Evolutionary conservation across 2,329 filamentous ascomycete species (phyloP).

Genomic region (Periconia sp.): DNA sequence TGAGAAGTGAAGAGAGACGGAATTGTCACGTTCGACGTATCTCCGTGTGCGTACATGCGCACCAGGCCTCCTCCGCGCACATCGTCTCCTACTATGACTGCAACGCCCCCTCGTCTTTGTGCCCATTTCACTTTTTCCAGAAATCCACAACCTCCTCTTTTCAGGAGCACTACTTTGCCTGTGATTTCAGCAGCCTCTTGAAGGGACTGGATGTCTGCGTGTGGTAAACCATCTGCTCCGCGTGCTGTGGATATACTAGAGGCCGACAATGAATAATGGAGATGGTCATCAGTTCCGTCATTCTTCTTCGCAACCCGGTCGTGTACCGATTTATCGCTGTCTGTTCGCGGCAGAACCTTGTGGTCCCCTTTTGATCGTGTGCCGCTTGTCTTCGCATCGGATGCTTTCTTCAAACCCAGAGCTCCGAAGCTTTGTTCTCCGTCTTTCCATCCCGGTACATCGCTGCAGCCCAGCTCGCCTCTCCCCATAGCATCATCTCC

Average conservation of each 20-base stretch:
- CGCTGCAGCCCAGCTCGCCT: slow-evolving; percentile 90
- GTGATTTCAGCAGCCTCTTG: slow-evolving; percentile 92
- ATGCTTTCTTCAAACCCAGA: slow-evolving; percentile 14
- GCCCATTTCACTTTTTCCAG: slow-evolving; percentile 98
- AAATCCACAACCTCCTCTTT: slow-evolving; percentile 93
- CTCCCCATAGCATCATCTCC: slow-evolving; percentile 73
- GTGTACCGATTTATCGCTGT: too few relatives aligned
- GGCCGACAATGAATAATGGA: slow-evolving; percentile 63
- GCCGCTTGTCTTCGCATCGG: slow-evolving; percentile 13
- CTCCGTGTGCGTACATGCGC: slow-evolving; percentile 97
- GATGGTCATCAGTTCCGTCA: slow-evolving; percentile 85
- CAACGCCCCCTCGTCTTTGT: slow-evolving; percentile 85
- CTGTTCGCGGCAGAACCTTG: too few relatives aligned
- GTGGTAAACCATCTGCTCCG: slow-evolving; percentile 49
- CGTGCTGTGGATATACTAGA: slow-evolving; percentile 39
- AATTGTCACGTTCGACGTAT: slow-evolving; percentile 93
- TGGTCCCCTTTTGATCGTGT: slow-evolving; percentile 9
- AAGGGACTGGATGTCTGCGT: slow-evolving; percentile 89
- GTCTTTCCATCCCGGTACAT: slow-evolving; percentile 87
- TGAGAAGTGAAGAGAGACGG: slow-evolving; percentile 94
- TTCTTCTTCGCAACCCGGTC: slow-evolving; percentile 46
- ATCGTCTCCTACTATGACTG: slow-evolving; percentile 93
- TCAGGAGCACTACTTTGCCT: slow-evolving; percentile 90
- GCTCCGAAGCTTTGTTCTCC: slow-evolving; percentile 31
- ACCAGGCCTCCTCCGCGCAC: slow-evolving; percentile 86